phyloP scores from a whole-genome alignment of 768 basidiomycete species.

The Botryobasidium botryosum region DNA sequence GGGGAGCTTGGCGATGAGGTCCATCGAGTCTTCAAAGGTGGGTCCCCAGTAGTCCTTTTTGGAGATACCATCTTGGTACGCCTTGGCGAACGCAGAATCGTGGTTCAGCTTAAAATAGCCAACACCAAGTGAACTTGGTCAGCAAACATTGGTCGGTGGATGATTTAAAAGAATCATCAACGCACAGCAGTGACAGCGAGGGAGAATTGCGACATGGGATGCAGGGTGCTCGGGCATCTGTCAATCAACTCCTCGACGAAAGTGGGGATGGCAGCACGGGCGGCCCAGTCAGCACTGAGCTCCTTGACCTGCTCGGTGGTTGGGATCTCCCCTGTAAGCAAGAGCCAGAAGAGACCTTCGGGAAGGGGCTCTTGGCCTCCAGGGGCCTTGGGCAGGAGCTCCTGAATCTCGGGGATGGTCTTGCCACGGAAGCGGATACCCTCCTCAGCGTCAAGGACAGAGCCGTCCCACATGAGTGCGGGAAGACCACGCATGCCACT shows the following conservation, averaged over 20 bases:
- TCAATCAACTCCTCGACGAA: conserved; percentile 97
- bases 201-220: conserved; percentile 98
- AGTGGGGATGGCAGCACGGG: conserved; percentile 74
- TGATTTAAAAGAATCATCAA: conserved; percentile 5
- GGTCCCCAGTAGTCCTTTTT: conserved; percentile 98
- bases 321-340: conserved; percentile 88
- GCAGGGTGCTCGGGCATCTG: conserved; percentile 80
- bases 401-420: conserved; percentile 81
- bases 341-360: conserved; percentile 88
- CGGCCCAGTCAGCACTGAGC: conserved; percentile 89
- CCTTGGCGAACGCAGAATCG: conserved; percentile 90
- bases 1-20: conserved; percentile 89
- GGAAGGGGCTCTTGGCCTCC: conserved; percentile 83
- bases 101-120: conserved; percentile 60
- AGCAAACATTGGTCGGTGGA: no score
- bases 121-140: conserved; percentile 3
- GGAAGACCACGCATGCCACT: conserved; percentile 83
- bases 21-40: conserved; percentile 80
- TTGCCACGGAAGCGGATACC: conserved; percentile 97
- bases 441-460: conserved; percentile 91
- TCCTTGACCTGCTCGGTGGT: conserved; percentile 74
- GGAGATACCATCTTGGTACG: conserved; percentile 77
- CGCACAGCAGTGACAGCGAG: conserved; percentile 83
- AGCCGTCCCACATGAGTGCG: conserved; percentile 96
- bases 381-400: conserved; percentile 74